A percentile compares a stretch with the other conserved stretches of the same genome.
Evolutionary conservation across 2,329 filamentous ascomycete species (phyloP).

Genomic region (Phialophora expanda): DNA sequence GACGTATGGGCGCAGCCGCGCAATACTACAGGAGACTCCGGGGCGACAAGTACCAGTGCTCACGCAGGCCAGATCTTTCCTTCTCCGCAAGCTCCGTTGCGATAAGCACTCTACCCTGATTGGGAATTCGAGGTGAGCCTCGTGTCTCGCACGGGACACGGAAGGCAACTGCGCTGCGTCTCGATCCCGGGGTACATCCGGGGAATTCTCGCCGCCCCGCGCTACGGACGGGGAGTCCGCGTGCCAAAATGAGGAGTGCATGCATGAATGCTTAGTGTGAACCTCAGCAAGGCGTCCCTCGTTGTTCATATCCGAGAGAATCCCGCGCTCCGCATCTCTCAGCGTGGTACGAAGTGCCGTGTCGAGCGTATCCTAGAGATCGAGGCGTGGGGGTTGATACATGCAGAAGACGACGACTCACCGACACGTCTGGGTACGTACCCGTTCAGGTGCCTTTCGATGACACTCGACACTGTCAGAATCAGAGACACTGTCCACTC

Average conservation of each 20-base stretch:
- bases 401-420: no score
- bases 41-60: background rate
- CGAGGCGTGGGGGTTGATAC: no score
- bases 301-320: background rate
- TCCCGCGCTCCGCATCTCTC: background rate
- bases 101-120: background rate
- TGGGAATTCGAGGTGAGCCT: background rate
- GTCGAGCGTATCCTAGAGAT: no score
- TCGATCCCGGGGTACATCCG: slow-evolving; percentile 12
- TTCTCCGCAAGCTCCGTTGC: background rate
- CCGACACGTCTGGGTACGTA: no score
- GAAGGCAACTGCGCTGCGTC: slow-evolving; percentile 1
- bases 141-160: background rate
- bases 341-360: no score
- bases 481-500: no score
- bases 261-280: background rate
- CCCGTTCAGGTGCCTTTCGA: no score
- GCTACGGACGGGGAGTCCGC: background rate
- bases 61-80: no score
- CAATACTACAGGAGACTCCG: background rate
- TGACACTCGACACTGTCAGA: no score
- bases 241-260: background rate
- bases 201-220: slow-evolving; percentile 16
- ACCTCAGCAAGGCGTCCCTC: background rate
- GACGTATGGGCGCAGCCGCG: no score